Percentiles rank a stretch among this genome's conserved stretches.
Evolutionary conservation across 257 asterid genomes (phyloP).

Genomic region (Echites panduratus): DNA sequence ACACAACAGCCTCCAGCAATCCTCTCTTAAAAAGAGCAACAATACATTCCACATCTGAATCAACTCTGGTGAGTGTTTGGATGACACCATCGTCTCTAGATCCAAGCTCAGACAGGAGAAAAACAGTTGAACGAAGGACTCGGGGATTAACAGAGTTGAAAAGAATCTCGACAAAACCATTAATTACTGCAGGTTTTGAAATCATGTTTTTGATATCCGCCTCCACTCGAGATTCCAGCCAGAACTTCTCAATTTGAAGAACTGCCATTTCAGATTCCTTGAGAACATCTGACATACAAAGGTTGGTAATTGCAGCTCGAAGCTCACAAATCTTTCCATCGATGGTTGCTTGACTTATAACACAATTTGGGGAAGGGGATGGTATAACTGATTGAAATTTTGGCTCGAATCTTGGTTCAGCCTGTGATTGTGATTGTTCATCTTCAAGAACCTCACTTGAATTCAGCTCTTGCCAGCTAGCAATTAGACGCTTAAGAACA

Average conservation of each 20-base stretch:
- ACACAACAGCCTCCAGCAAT: conserved; percentile 58
- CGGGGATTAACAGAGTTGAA: conserved; percentile 50
- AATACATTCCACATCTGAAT: conserved; percentile 64
- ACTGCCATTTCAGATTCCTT: conserved; percentile 61
- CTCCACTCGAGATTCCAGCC: conserved; percentile 35
- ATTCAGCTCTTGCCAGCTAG: conserved; percentile 61
- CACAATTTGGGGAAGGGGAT: conserved; percentile 44
- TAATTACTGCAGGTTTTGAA: conserved; percentile 58
- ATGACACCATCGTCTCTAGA: conserved; percentile 44
- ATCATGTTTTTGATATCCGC: conserved; percentile 37
- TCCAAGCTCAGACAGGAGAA: conserved; percentile 59
- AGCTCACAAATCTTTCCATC: conserved; percentile 49
- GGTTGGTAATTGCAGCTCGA: conserved; percentile 40
- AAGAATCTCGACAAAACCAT: conserved; percentile 66
- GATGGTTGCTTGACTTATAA: conserved; percentile 40
- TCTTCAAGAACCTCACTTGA: conserved; percentile 16
- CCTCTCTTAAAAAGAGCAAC: conserved; percentile 68
- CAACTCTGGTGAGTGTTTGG: conserved; percentile 65
- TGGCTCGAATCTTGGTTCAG: conserved; percentile 8
- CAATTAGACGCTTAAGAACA: conserved; percentile 77
- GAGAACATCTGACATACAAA: conserved; percentile 64
- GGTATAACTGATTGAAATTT: background rate
- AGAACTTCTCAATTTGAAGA: conserved; percentile 41
- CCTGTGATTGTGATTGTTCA: conserved; percentile 1
- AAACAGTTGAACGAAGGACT: conserved; percentile 46